Conservation (phyloP, 179 eudicot species). For the Amaranthus tricolor region DNA sequence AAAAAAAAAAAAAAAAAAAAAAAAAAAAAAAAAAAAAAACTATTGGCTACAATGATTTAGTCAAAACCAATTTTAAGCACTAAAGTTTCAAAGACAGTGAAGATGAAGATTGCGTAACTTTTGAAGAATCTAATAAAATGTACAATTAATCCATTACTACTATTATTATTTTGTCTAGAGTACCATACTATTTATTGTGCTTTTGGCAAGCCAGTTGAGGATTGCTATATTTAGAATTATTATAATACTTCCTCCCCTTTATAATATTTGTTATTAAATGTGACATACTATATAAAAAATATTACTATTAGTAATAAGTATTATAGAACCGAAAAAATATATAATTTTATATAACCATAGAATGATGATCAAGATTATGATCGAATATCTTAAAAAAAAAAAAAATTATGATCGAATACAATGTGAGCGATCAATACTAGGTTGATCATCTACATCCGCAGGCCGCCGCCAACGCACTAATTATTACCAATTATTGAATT, state of each 20-base stretch:
- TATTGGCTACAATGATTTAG: constrained; percentile 1
- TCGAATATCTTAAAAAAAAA: no score
- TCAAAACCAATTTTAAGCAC: constrained; percentile 4
- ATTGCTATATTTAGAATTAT: neutral
- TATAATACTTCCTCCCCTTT: no score
- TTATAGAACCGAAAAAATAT: no score
- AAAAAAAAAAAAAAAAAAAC: no score
- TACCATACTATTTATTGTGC: constrained; percentile 1
- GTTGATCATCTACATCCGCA: neutral
- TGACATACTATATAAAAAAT: no score
- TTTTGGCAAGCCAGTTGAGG: constrained; percentile 12
- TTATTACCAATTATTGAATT: constrained; percentile 13
- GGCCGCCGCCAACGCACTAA: neutral
- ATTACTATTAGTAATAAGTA: no score
- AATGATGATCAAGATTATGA: no score
- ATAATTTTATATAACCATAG: no score
- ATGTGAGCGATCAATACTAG: neutral
- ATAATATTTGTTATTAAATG: no score
- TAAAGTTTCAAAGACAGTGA: neutral
- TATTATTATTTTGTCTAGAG: neutral
- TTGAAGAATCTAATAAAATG: constrained; percentile 8
- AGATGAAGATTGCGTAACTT: constrained; percentile 15
- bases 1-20: no score
- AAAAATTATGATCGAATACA: neutral
- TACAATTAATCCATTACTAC: neutral